Base-by-base conservation (phyloP, 1,284 basidiomycete genomes). In the Marasmius fiardii region DNA sequence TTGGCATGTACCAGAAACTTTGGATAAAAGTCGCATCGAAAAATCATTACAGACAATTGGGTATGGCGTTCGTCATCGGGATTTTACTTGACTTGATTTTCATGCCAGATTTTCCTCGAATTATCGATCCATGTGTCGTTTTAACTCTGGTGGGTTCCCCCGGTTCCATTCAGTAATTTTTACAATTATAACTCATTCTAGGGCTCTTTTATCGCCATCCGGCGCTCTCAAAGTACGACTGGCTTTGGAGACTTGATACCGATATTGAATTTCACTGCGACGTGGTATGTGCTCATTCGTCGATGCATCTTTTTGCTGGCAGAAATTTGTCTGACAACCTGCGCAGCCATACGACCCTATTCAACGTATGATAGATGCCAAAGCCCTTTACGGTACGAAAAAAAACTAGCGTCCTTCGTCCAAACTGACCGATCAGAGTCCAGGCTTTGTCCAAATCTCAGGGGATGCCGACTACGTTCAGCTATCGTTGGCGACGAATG, bases 211-310 rank as follows among this genome's bases (percentile, higher is more conserved):
- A 64, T 65, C 52, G 60, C 16, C 64, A 68, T 35, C 65, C 66
- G 7, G 65, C 64, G 14, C 53, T 67, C 3, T 50, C 58, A 24
- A 44, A 56, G 50, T 68, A 67, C 39, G 67, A 68, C 8, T 68
- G 67, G 67, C 31, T 68, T 35, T 68, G 65, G 65, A 57, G 67
- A n/a, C 57, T 68, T 4, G 67, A 68, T 50, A 64, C 66, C 18
- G 67, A 68, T 48, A 66, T 68, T 28, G 63, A 65, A 43, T 68
- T 68, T 47, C 66, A 68, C 52, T 68, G 67, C 51, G 67, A 68
- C 43, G 51, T 68, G 31, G 67, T 68, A 49, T 53, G 64, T 44
- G 8, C 51, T 21, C 35, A 44, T 24, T 14, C 26, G 7, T n/a
- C n/a, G 5, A 44, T 47, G 1, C 8, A 41, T 10, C 12, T 28